These are phyloP conservation scores for Aspergillus intermedius DNA, from an alignment of 2,329 filamentous ascomycete species.

Conservation along the genomic window DNA sequence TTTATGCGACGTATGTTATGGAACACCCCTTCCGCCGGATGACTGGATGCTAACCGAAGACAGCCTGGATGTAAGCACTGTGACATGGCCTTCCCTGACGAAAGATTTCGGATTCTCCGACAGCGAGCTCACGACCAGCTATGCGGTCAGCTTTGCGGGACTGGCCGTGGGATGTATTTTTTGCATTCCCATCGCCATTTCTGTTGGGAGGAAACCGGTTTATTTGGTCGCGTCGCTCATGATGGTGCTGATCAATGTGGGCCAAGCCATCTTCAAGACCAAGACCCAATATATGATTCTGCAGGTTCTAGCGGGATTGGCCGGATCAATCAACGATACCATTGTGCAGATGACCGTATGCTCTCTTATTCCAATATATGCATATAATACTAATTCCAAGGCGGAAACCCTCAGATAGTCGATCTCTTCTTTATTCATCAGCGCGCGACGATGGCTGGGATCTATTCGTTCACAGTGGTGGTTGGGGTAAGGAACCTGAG, in stretches of 20 bases:
- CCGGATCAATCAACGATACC: slow-evolving; percentile 7
- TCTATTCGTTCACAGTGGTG: slow-evolving; percentile 1
- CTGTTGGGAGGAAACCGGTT: slow-evolving; percentile 5
- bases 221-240: slow-evolving; percentile 1
- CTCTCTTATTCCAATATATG: background rate
- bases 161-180: slow-evolving; percentile 8
- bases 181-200: slow-evolving; percentile 8
- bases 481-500: background rate
- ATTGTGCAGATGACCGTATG: slow-evolving; percentile 9
- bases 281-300: slow-evolving; percentile 3
- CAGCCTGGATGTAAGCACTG: slow-evolving; percentile 6
- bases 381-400: background rate
- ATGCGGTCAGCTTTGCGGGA: slow-evolving; percentile 5
- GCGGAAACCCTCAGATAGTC: slow-evolving; percentile 2
- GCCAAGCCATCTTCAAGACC: background rate
- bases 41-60: background rate
- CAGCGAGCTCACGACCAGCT: slow-evolving; percentile 5
- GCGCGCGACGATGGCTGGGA: slow-evolving; percentile 5
- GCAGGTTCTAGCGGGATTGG: slow-evolving; percentile 4
- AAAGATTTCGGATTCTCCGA: slow-evolving; percentile 5
- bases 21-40: background rate
- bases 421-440: slow-evolving; percentile 12
- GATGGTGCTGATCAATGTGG: slow-evolving; percentile 5
- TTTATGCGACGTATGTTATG: slow-evolving; percentile 4
- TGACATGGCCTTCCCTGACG: slow-evolving; percentile 3